Percentiles rank a stretch among this genome's conserved stretches.
These are phyloP conservation scores for Pachysandra terminalis DNA, from an alignment of 164 flowering plant species.

Conservation along the genomic window DNA sequence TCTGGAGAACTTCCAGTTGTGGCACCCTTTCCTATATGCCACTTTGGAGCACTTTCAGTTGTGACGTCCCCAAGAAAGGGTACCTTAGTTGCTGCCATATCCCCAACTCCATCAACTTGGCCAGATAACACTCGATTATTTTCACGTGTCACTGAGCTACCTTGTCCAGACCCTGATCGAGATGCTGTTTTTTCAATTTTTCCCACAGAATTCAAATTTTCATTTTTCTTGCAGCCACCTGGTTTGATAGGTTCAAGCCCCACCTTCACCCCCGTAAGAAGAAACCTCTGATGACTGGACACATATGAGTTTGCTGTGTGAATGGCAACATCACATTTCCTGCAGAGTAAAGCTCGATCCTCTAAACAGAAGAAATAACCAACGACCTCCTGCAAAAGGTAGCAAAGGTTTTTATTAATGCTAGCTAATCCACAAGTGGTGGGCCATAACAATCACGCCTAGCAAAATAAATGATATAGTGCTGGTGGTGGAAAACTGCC, in stretches of 20 bases:
- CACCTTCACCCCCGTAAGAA: slow-evolving; percentile 90
- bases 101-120: slow-evolving; percentile 32
- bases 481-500: no score
- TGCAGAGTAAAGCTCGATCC: slow-evolving; percentile 88
- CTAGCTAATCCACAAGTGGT: neutral
- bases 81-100: slow-evolving; percentile 22
- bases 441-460: no score
- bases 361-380: slow-evolving; percentile 93
- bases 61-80: slow-evolving; percentile 47
- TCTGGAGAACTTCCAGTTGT: slow-evolving; percentile 40
- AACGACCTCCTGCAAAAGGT: slow-evolving; percentile 54
- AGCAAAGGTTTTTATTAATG: neutral
- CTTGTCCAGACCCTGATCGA: slow-evolving; percentile 23
- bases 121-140: slow-evolving; percentile 20
- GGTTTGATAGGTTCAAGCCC: slow-evolving; percentile 59
- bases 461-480: no score
- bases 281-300: slow-evolving; percentile 74
- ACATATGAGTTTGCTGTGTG: slow-evolving; percentile 72
- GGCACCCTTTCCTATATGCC: no score
- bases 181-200: slow-evolving; percentile 24
- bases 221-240: slow-evolving; percentile 24
- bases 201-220: slow-evolving; percentile 33
- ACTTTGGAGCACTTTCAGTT: slow-evolving; percentile 40
- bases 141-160: slow-evolving; percentile 21
- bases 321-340: slow-evolving; percentile 83